phyloP scores from a whole-genome alignment of 805 yeast species.

The Yamadazyma endophytica region DNA sequence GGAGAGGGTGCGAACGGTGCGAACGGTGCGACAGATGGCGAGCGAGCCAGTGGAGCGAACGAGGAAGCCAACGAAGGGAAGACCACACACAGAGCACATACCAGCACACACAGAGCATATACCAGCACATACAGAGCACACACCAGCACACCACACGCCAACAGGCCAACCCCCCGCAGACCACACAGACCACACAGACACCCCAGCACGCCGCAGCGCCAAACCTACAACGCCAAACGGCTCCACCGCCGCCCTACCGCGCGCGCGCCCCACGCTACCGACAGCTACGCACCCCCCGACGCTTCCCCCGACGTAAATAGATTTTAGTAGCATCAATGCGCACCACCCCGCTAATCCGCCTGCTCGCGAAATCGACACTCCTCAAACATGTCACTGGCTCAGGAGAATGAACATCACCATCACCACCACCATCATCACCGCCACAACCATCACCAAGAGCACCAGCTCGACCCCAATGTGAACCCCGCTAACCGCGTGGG shows the following conservation, averaged over 20 bases:
- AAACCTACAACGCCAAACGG: not conserved
- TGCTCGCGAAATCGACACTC: not conserved
- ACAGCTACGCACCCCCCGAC: not conserved
- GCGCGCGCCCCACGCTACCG: not conserved
- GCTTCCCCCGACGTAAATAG: not conserved
- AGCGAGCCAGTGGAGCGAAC: no score
- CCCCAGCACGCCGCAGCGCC: no score
- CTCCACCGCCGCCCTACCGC: not conserved
- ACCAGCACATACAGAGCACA: no score
- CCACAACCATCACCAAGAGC: conserved; percentile 12
- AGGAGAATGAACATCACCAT: conserved; percentile 11
- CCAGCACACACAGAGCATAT: no score
- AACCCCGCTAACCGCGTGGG: conserved; percentile 62
- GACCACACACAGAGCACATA: no score
- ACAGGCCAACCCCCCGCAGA: no score
- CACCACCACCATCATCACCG: conserved; percentile 11
- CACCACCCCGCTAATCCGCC: not conserved
- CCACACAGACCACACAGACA: no score
- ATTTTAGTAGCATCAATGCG: not conserved
- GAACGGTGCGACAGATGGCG: no score
- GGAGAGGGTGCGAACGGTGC: no score
- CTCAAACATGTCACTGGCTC: conserved; percentile 5
- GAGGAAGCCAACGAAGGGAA: no score
- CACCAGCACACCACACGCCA: no score
- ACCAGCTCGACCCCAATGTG: conserved; percentile 19